phyloP scores from a whole-genome alignment of 2,329 filamentous ascomycete genomes.

The Colletotrichum neosansevieriae region DNA sequence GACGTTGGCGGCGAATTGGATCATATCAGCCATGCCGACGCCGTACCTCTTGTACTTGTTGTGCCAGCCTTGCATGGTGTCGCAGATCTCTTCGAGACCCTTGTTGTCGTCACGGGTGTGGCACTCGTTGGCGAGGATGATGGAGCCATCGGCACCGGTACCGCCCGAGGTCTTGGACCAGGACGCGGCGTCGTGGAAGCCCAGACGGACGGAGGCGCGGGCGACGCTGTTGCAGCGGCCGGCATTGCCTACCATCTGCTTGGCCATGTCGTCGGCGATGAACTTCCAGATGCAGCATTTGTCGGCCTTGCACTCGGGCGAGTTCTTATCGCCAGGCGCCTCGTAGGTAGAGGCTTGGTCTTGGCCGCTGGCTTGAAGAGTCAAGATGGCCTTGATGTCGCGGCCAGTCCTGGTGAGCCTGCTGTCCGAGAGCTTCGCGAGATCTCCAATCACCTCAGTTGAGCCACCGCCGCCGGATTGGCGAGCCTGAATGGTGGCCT shows the following conservation, averaged over 20 bases:
- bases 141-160: constrained; percentile 61
- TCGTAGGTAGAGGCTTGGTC: constrained; percentile 37
- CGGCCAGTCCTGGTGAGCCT: constrained; percentile 51
- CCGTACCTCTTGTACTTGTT: constrained; percentile 54
- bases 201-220: constrained; percentile 58
- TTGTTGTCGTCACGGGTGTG: constrained; percentile 56
- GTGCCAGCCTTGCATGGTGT: constrained; percentile 53
- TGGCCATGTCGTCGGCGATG: constrained; percentile 54
- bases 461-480: constrained; percentile 35
- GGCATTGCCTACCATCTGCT: constrained; percentile 51
- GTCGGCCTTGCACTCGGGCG: constrained; percentile 50
- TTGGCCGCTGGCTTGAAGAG: constrained; percentile 45
- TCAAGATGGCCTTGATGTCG: constrained; percentile 54
- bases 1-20: constrained; percentile 64
- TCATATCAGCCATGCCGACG: constrained; percentile 66
- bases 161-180: constrained; percentile 54
- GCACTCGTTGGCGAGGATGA: constrained; percentile 56
- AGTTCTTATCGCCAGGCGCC: constrained; percentile 42
- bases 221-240: constrained; percentile 58
- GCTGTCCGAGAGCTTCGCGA: constrained; percentile 46
- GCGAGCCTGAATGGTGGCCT: constrained; percentile 37
- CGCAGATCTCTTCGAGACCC: constrained; percentile 60
- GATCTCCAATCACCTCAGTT: constrained; percentile 53
- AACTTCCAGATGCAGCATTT: constrained; percentile 61
- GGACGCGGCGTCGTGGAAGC: constrained; percentile 61